Conservation (phyloP, 441 rosid species). For the Brassica hybrid region DNA sequence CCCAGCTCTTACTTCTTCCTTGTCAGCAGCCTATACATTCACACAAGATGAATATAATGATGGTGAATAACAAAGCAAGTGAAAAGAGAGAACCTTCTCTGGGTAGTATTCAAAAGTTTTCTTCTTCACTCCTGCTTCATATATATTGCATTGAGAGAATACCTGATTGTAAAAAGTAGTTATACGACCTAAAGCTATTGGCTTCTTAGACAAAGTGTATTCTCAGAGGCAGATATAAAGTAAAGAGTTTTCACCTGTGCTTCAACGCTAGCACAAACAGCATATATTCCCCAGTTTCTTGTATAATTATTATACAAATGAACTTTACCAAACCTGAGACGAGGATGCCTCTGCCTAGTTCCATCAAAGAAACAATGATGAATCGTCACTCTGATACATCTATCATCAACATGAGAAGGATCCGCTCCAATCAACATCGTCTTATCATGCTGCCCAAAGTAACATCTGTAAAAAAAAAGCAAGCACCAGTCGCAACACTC, state of each 20-base stretch:
- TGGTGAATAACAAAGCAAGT: constrained; percentile 20
- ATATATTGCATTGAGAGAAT: constrained; percentile 69
- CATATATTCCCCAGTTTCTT: constrained; percentile 70
- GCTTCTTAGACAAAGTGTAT: too few species aligned
- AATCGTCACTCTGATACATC: constrained; percentile 56
- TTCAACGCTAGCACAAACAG: constrained; percentile 76
- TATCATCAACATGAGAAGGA: constrained; percentile 65
- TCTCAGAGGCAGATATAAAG: not conserved
- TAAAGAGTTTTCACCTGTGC: constrained; percentile 51
- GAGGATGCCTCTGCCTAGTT: constrained; percentile 70
- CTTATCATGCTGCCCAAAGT: constrained; percentile 66
- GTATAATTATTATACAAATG: constrained; percentile 72
- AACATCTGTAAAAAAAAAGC: constrained; percentile 49
- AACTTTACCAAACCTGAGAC: constrained; percentile 70
- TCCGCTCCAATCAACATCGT: constrained; percentile 76
- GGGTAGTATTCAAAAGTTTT: constrained; percentile 60
- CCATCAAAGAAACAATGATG: constrained; percentile 56
- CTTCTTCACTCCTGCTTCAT: constrained; percentile 68
- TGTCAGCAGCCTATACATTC: constrained; percentile 63
- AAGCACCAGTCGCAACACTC: not conserved
- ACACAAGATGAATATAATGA: constrained; percentile 13
- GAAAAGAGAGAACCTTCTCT: constrained; percentile 54
- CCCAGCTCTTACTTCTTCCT: constrained; percentile 63
- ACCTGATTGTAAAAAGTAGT: constrained; percentile 40
- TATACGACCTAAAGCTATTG: too few species aligned